phyloP scores from a whole-genome alignment of 257 asterid species.

The Sherardia arvensis region DNA sequence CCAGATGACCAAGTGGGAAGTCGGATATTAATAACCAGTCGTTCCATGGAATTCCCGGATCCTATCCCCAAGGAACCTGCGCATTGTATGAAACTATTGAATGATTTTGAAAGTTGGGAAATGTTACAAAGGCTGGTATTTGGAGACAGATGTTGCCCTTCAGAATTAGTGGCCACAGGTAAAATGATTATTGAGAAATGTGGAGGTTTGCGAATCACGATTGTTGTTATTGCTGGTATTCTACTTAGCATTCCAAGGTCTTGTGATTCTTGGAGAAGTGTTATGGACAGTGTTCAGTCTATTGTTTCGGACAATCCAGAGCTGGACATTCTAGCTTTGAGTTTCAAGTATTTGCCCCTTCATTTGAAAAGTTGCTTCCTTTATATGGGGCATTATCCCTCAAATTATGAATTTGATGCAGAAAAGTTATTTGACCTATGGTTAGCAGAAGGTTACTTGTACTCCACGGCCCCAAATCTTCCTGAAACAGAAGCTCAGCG shows the following conservation, averaged over 20 bases:
- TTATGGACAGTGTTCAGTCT: neutral
- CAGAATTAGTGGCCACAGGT: neutral
- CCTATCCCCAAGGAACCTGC: too few relatives aligned
- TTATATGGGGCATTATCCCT: slow-evolving; percentile 25
- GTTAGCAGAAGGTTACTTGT: slow-evolving; percentile 33
- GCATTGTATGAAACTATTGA: neutral
- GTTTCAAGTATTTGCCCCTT: slow-evolving; percentile 22
- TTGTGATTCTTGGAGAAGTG: neutral
- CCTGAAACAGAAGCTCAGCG: too few relatives aligned
- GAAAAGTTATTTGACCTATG: slow-evolving; percentile 20
- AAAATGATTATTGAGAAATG: slow-evolving; percentile 1
- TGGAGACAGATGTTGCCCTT: neutral
- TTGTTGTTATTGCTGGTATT: slow-evolving; percentile 8
- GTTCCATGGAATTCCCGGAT: too few relatives aligned
- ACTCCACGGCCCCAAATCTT: neutral
- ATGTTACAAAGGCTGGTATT: slow-evolving; percentile 3
- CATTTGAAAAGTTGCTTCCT: slow-evolving; percentile 28
- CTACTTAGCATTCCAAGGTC: neutral
- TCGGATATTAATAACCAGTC: too few relatives aligned
- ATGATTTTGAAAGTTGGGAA: neutral
- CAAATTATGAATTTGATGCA: slow-evolving; percentile 26
- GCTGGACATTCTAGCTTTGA: slow-evolving; percentile 14
- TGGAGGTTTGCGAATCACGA: neutral
- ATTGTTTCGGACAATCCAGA: slow-evolving; percentile 1
- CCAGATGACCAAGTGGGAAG: too few relatives aligned